These are phyloP conservation scores for Tricholoma matsutake DNA, from an alignment of 768 basidiomycete species.

Conservation along the genomic window DNA sequence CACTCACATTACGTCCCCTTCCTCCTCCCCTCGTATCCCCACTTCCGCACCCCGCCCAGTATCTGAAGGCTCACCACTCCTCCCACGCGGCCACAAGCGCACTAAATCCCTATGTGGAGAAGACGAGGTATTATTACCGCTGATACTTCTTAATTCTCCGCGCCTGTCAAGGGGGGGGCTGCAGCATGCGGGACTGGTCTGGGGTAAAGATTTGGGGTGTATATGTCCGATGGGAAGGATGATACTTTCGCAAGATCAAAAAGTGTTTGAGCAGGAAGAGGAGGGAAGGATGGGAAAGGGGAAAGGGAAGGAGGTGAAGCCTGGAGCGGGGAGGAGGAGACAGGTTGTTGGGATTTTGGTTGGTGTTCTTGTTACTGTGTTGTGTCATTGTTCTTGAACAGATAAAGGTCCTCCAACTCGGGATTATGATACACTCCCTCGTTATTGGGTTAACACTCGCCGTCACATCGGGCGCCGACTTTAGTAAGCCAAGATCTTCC, in stretches of 20 bases:
- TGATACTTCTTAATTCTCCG: constrained; percentile 18
- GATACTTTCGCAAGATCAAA: not conserved
- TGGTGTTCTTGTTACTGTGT: not conserved
- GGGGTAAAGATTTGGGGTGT: constrained; percentile 15
- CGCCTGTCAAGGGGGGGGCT: constrained; percentile 16
- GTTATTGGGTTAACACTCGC: constrained; percentile 78
- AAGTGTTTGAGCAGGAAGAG: not conserved
- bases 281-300: not conserved
- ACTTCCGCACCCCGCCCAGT: not conserved
- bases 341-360: constrained; percentile 78
- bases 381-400: not conserved
- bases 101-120: constrained; percentile 14
- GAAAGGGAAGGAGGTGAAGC: constrained; percentile 15
- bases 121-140: constrained; percentile 12
- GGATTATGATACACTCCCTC: constrained; percentile 84
- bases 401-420: constrained; percentile 70
- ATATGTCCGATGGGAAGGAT: constrained; percentile 12
- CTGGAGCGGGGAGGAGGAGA: constrained; percentile 47
- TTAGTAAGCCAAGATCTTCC: constrained; percentile 45
- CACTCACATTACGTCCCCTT: not conserved
- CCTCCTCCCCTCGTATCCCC: not conserved
- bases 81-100: constrained; percentile 5
- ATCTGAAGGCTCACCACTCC: constrained; percentile 7
- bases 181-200: constrained; percentile 11
- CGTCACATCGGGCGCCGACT: constrained; percentile 65